Evolutionary conservation across 805 yeast species (phyloP).

Genomic region (Candida golubevii): DNA sequence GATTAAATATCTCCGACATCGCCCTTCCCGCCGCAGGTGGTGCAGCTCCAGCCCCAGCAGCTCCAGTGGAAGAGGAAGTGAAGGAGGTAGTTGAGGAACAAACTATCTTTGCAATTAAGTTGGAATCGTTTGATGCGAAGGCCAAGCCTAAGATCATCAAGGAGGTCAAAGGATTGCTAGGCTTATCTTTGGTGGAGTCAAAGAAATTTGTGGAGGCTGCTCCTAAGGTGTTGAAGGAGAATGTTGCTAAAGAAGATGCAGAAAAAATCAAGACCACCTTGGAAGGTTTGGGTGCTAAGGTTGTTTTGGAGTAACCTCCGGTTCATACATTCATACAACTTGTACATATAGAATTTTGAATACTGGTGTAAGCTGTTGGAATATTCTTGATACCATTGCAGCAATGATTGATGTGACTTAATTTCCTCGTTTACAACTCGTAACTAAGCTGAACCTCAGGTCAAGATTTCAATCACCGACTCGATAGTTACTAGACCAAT

Average conservation of each 20-base stretch:
- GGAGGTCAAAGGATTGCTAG: conserved; percentile 89
- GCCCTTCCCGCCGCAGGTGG: conserved; percentile 63
- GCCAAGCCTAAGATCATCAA: conserved; percentile 96
- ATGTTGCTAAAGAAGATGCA: conserved; percentile 95
- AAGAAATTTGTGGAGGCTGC: conserved; percentile 98
- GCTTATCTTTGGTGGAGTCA: conserved; percentile 91
- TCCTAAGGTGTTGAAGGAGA: conserved; percentile 93
- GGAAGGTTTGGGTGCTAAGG: conserved; percentile 94
- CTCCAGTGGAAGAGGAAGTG: conserved; percentile 66
- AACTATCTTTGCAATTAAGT: conserved; percentile 86
- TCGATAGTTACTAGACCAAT: no score
- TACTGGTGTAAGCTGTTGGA: no score
- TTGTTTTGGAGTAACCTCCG: conserved; percentile 64
- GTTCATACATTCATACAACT: conserved; percentile 17
- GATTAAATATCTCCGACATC: conserved; percentile 90
- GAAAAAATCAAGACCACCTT: conserved; percentile 90
- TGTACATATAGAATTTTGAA: conserved; percentile 14
- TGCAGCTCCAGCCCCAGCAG: conserved; percentile 57
- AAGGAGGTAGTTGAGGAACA: conserved; percentile 84
- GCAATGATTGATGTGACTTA: no score
- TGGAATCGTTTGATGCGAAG: conserved; percentile 91
- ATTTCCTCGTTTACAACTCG: no score
- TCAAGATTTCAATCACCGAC: no score
- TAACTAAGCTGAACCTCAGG: no score
- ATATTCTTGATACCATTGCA: no score